These are phyloP conservation scores for Penicillium argentinense DNA, from an alignment of 495 filamentous ascomycete genomes.

Conservation along the genomic window DNA sequence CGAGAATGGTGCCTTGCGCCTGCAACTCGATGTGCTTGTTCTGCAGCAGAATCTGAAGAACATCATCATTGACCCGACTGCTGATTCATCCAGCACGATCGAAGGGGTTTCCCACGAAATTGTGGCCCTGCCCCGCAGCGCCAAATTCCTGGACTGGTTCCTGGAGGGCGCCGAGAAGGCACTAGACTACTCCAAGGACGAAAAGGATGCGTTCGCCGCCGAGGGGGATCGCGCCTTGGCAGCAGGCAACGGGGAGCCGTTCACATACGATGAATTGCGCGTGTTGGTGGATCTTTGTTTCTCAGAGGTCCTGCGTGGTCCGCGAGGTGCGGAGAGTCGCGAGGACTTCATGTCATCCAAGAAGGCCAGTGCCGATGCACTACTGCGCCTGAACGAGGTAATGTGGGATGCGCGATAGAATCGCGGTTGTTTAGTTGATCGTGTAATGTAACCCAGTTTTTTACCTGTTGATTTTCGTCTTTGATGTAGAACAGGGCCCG, in stretches of 20 bases:
- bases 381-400: constrained; percentile 74
- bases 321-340: constrained; percentile 60
- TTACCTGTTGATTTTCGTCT: not conserved
- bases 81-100: constrained; percentile 6
- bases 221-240: constrained; percentile 37
- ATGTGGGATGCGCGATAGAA: constrained; percentile 65
- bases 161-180: constrained; percentile 70
- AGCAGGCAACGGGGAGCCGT: constrained; percentile 48
- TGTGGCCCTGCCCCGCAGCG: constrained; percentile 66
- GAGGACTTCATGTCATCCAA: constrained; percentile 72
- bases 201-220: constrained; percentile 43
- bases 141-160: constrained; percentile 80
- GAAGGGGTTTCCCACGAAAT: constrained; percentile 35
- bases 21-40: constrained; percentile 90
- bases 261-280: constrained; percentile 82
- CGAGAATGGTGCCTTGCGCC: constrained; percentile 68
- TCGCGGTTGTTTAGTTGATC: not conserved
- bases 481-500: not conserved
- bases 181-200: constrained; percentile 60
- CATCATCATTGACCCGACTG: constrained; percentile 53
- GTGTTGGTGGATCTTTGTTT: constrained; percentile 82
- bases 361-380: constrained; percentile 71
- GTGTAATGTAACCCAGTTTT: not conserved
- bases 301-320: constrained; percentile 65
- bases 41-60: constrained; percentile 95